These are phyloP conservation scores for Ustilago sp. DNA, from an alignment of 1,284 basidiomycete species.

Conservation along the genomic window DNA sequence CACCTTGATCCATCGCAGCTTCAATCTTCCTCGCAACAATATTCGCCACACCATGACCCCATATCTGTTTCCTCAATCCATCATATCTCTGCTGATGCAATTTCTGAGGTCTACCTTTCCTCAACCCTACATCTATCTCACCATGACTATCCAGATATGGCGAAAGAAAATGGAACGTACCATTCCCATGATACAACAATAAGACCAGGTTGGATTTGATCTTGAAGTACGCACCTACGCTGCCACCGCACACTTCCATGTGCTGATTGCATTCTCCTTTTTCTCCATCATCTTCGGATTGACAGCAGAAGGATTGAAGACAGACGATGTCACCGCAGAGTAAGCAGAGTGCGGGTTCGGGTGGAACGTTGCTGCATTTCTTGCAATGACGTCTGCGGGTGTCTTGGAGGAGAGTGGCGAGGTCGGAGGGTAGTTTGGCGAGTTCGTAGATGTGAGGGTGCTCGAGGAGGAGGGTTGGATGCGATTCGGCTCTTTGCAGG, in stretches of 20 bases:
- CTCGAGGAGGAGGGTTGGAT: conserved; percentile 75
- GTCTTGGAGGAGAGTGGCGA: conserved; percentile 84
- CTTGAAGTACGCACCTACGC: conserved; percentile 88
- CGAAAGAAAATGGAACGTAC: conserved; percentile 82
- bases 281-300: conserved; percentile 75
- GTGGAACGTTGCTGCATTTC: conserved; percentile 82
- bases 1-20: conserved; percentile 80
- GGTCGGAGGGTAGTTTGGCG: conserved; percentile 80
- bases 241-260: conserved; percentile 91
- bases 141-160: conserved; percentile 96
- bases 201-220: conserved; percentile 91
- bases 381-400: conserved; percentile 79
- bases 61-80: conserved; percentile 89
- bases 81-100: conserved; percentile 89
- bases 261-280: conserved; percentile 92
- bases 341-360: conserved; percentile 89
- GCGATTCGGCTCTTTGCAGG: conserved; percentile 47
- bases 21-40: conserved; percentile 90
- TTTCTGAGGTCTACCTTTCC: conserved; percentile 87
- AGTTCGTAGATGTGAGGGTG: conserved; percentile 88
- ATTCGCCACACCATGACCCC: conserved; percentile 89
- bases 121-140: conserved; percentile 90
- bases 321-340: conserved; percentile 90
- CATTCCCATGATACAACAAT: conserved; percentile 89
- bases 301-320: conserved; percentile 92